Percentiles rank a stretch among this genome's conserved stretches.
phyloP scores from a whole-genome alignment of 257 asterid genomes.

The Scutellaria minor region DNA sequence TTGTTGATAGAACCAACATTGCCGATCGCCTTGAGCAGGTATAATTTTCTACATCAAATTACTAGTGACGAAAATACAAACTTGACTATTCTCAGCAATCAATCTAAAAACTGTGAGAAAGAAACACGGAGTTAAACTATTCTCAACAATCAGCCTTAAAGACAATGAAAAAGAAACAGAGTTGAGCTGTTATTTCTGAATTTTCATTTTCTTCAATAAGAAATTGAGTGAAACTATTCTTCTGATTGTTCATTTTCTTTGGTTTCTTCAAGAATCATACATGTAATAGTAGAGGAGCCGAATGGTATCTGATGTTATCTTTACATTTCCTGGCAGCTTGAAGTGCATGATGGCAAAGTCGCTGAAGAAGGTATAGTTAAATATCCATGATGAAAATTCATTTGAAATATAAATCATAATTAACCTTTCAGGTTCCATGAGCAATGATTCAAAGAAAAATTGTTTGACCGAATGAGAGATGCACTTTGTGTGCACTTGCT shows the following conservation, averaged over 20 bases:
- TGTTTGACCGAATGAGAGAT: constrained; percentile 6
- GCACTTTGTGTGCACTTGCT: background rate
- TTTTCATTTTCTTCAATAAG: background rate
- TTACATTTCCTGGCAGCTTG: constrained; percentile 62
- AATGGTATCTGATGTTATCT: constrained; percentile 36
- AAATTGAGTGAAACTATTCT: background rate
- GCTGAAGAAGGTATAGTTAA: constrained; percentile 67
- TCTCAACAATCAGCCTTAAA: background rate
- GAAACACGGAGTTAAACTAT: background rate
- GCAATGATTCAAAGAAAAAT: background rate
- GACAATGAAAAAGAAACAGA: background rate
- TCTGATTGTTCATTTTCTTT: background rate
- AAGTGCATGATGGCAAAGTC: constrained; percentile 84
- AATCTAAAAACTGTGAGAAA: background rate
- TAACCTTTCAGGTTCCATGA: background rate
- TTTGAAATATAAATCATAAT: background rate
- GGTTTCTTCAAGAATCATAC: background rate
- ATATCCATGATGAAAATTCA: background rate
- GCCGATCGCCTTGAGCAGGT: constrained; percentile 84
- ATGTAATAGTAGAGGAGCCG: constrained; percentile 14
- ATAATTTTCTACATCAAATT: constrained; percentile 24
- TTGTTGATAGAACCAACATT: constrained; percentile 74
- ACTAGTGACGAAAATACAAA: background rate
- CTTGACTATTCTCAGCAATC: background rate
- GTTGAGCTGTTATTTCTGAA: background rate